phyloP scores from a whole-genome alignment of 108 stramenopile genomes.

The Fragilariopsis cylindrus region DNA sequence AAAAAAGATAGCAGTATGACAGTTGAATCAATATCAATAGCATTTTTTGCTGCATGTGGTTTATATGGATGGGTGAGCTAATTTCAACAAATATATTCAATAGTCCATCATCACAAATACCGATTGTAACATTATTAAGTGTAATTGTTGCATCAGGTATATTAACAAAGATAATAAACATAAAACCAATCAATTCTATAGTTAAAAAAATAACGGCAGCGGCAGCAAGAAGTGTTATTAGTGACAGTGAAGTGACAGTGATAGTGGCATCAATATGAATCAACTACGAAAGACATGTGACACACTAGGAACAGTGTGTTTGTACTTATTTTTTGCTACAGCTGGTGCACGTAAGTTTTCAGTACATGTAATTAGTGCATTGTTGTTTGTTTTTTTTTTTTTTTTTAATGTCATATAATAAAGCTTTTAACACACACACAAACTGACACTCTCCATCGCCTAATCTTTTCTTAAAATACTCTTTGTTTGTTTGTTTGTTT shows the following conservation, averaged over 20 bases:
- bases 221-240: too few relatives aligned
- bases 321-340: constrained; percentile 84
- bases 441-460: too few relatives aligned
- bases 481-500: too few relatives aligned
- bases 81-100: constrained; percentile 4
- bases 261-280: constrained; percentile 33
- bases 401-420: too few relatives aligned
- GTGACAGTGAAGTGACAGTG: too few relatives aligned
- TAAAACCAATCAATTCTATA: too few relatives aligned
- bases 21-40: constrained; percentile 12
- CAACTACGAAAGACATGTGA: constrained; percentile 46
- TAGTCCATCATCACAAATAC: constrained; percentile 32
- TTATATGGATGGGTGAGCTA: constrained; percentile 50
- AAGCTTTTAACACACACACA: too few relatives aligned
- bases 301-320: constrained; percentile 53
- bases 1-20: not conserved
- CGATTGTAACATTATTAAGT: constrained; percentile 61
- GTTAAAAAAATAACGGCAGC: too few relatives aligned
- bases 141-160: constrained; percentile 45
- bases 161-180: too few relatives aligned
- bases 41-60: constrained; percentile 49
- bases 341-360: constrained; percentile 58
- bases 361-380: too few relatives aligned
- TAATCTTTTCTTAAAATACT: too few relatives aligned
- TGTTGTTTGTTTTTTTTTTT: too few relatives aligned